These are phyloP conservation scores for Plasmodium reichenowi DNA, from an alignment of 169 alveolate species.

Conservation along the genomic window DNA sequence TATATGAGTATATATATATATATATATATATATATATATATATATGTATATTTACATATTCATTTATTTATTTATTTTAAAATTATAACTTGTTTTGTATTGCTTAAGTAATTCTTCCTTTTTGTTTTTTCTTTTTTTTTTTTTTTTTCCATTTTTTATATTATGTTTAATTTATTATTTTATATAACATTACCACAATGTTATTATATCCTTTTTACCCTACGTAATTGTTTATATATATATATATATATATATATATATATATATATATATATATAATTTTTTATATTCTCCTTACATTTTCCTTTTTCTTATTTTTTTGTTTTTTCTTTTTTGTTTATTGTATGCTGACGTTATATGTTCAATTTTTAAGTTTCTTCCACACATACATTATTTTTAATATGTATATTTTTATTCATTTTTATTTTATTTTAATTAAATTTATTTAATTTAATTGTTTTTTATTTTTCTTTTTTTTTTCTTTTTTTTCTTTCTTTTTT, in stretches of 20 bases:
- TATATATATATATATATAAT: background rate
- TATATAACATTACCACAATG: too few relatives aligned
- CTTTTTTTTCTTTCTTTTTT: background rate
- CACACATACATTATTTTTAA: background rate
- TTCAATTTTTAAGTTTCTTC: background rate
- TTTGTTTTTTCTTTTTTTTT: background rate
- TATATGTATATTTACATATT: background rate
- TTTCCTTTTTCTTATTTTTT: conserved; percentile 7
- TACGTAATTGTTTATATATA: too few relatives aligned
- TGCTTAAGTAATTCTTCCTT: background rate
- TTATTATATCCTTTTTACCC: too few relatives aligned
- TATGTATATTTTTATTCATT: background rate
- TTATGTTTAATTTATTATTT: too few relatives aligned
- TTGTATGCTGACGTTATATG: background rate
- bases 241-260: background rate
- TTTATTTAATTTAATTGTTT: background rate
- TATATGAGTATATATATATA: background rate
- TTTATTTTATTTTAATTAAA: background rate
- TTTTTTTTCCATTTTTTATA: background rate
- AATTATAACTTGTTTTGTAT: background rate
- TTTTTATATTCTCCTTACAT: background rate
- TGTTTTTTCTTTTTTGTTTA: background rate
- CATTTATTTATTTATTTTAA: background rate
- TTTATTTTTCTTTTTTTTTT: background rate
- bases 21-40: background rate